Percentiles rank a stretch among this genome's conserved stretches.
phyloP scores from a whole-genome alignment of 306 rosid species.

The Leucaena leucocephala region DNA sequence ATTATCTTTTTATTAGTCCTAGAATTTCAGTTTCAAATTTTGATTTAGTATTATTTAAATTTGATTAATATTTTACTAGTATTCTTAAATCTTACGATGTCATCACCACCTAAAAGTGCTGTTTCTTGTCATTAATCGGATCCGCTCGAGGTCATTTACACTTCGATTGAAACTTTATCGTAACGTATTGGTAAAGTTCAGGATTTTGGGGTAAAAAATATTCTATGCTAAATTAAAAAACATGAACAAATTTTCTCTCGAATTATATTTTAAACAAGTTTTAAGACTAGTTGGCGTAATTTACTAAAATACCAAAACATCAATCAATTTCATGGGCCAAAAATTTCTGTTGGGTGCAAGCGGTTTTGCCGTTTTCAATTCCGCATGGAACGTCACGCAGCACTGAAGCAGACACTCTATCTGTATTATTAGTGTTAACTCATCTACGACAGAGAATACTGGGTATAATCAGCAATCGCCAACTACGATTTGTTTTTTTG shows the following conservation, averaged over 20 bases:
- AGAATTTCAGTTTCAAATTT: too few relatives aligned
- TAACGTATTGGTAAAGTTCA: not conserved
- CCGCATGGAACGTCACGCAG: slow-evolving; percentile 31
- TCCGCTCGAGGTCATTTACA: not conserved
- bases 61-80: too few relatives aligned
- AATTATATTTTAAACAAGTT: not conserved
- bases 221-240: not conserved
- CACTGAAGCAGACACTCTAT: slow-evolving; percentile 17
- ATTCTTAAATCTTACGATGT: too few relatives aligned
- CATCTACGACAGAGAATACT: not conserved
- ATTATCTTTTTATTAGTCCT: too few relatives aligned
- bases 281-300: not conserved
- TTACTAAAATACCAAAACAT: too few relatives aligned
- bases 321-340: not conserved
- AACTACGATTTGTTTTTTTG: slow-evolving; percentile 13
- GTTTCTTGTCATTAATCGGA: not conserved
- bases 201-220: not conserved
- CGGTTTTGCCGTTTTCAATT: slow-evolving; percentile 14
- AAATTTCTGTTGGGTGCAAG: not conserved
- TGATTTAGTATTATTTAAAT: too few relatives aligned
- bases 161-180: not conserved
- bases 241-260: not conserved
- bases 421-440: not conserved
- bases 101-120: too few relatives aligned
- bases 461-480: slow-evolving; percentile 22